Evolutionary conservation across 495 filamentous ascomycete genomes (phyloP).

Genomic region (Aspergillus sclerotioniger): DNA sequence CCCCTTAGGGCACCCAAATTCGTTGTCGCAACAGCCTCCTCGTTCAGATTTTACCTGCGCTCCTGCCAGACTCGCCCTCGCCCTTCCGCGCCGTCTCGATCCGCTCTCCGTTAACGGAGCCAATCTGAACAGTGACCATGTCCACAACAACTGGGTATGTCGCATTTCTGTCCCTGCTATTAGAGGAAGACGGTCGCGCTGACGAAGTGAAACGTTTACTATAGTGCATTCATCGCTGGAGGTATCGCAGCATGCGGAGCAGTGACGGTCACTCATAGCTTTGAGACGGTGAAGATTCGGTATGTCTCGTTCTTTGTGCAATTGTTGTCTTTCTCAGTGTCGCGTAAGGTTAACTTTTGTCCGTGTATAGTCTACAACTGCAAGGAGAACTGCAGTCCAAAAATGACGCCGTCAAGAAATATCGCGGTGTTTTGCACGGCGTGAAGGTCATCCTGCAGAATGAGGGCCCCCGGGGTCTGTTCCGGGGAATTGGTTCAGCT

Average conservation of each 20-base stretch:
- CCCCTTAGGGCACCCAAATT: not conserved
- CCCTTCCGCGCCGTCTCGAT: constrained; percentile 5
- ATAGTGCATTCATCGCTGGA: constrained; percentile 81
- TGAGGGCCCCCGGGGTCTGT: constrained; percentile 81
- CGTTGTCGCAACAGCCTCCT: not conserved
- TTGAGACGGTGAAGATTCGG: constrained; percentile 99
- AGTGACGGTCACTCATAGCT: constrained; percentile 95
- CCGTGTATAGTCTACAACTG: constrained; percentile 72
- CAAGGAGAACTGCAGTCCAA: constrained; percentile 94
- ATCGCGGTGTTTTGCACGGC: constrained; percentile 90
- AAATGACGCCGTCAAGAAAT: constrained; percentile 76
- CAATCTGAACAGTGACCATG: constrained; percentile 31
- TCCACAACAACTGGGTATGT: constrained; percentile 54
- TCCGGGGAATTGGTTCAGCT: constrained; percentile 86
- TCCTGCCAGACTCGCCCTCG: not conserved
- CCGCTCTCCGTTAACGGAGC: constrained; percentile 20
- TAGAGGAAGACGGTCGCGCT: not conserved
- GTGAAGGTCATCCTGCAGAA: constrained; percentile 87
- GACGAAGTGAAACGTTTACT: not conserved
- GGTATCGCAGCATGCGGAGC: constrained; percentile 96
- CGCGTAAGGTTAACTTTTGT: not conserved
- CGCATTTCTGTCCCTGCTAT: not conserved
- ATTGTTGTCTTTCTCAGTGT: constrained; percentile 1
- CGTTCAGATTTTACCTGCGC: not conserved
- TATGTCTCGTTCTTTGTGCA: constrained; percentile 29